These are phyloP conservation scores for Quercus ilex DNA, from an alignment of 306 rosid species.

Conservation along the genomic window DNA sequence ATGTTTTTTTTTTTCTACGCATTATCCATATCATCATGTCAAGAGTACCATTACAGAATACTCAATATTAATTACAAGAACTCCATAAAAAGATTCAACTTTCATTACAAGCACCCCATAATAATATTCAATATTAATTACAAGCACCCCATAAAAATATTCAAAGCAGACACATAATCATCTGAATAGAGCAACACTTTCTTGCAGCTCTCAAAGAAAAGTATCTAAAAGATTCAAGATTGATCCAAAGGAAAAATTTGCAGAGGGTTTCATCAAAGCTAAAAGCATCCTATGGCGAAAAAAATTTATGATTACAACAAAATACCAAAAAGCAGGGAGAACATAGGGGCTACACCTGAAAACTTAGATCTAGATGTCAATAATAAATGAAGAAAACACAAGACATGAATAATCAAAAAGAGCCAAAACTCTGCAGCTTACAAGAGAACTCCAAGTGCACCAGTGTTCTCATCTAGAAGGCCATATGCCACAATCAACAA, in stretches of 20 bases:
- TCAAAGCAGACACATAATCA: neutral
- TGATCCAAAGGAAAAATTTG: neutral
- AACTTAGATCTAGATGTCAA: neutral
- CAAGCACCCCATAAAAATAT: neutral
- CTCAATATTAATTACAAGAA: neutral
- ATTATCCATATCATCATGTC: neutral
- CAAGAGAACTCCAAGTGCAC: neutral
- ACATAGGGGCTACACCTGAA: too few relatives aligned
- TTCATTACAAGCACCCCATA: neutral
- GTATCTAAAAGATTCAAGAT: neutral
- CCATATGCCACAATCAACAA: neutral
- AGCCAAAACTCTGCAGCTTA: neutral
- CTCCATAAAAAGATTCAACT: neutral
- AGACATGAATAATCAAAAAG: neutral
- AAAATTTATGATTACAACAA: neutral
- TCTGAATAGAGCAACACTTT: neutral
- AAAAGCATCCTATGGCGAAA: neutral
- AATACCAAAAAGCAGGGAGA: neutral
- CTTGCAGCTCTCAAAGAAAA: neutral
- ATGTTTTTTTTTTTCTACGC: neutral
- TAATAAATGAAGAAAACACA: neutral
- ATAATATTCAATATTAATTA: neutral
- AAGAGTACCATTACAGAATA: neutral
- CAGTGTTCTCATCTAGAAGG: neutral
- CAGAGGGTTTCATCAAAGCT: neutral